Evolutionary conservation across 495 filamentous ascomycete species (phyloP).

Genomic region (Baudoinia panamericana): DNA sequence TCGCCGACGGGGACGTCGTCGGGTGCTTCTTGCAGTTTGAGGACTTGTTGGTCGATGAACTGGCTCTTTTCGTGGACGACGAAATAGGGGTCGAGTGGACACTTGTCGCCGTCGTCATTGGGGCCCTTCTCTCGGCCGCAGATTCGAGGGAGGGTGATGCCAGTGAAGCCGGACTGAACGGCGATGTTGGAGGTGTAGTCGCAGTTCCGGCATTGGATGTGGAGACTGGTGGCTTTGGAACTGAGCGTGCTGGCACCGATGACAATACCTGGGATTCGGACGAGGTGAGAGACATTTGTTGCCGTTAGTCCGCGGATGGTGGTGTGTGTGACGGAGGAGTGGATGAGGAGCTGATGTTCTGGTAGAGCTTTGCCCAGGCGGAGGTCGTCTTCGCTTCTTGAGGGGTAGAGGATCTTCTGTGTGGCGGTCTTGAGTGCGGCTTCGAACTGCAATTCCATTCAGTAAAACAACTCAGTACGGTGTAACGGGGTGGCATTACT

Average conservation of each 20-base stretch:
- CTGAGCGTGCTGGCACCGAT: constrained; percentile 95
- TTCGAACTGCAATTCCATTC: constrained; percentile 95
- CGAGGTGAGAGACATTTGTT: constrained; percentile 82
- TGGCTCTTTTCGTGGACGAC: constrained; percentile 86
- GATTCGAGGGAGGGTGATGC: constrained; percentile 64
- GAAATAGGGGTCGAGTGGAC: constrained; percentile 90
- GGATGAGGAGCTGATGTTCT: constrained; percentile 88
- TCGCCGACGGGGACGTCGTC: constrained; percentile 98
- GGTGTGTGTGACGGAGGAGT: constrained; percentile 76
- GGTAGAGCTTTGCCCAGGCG: constrained; percentile 39
- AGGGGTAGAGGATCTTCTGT: constrained; percentile 73
- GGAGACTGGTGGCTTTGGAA: constrained; percentile 78
- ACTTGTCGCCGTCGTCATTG: constrained; percentile 51
- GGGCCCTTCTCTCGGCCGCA: constrained; percentile 52
- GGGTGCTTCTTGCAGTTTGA: constrained; percentile 96
- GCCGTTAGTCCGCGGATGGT: constrained; percentile 92
- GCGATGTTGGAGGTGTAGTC: constrained; percentile 54
- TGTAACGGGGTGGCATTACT: too few relatives aligned
- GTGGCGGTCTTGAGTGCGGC: constrained; percentile 79
- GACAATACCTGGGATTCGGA: constrained; percentile 92
- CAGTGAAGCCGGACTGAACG: constrained; percentile 73
- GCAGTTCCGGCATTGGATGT: constrained; percentile 85
- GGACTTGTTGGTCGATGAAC: constrained; percentile 95
- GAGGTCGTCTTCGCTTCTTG: constrained; percentile 40
- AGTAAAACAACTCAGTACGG: too few relatives aligned